phyloP scores from a whole-genome alignment of 1,139 yeast species.

The Yamadazyma aaseri region DNA sequence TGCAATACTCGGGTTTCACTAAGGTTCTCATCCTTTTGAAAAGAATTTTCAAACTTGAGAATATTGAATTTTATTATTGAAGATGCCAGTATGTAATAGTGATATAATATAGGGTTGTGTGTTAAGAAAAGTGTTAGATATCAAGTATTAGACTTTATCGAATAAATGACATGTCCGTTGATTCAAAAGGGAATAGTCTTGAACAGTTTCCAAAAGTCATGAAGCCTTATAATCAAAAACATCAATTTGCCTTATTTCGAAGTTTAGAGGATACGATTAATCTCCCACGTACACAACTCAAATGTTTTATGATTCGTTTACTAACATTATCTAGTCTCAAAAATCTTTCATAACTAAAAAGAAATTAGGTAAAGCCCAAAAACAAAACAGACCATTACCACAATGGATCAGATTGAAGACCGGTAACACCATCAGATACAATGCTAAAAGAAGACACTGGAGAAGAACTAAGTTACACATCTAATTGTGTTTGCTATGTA shows the following conservation, averaged over 20 bases:
- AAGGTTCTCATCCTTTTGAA: conserved; percentile 2
- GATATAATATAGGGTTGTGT: no score
- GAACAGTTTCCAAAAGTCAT: no score
- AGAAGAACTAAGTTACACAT: conserved; percentile 99
- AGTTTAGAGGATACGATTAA: no score
- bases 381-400: conserved; percentile 99
- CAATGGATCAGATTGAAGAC: conserved; percentile 99
- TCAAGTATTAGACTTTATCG: no score
- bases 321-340: conserved; percentile 60
- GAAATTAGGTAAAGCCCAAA: conserved; percentile 98
- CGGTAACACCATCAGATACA: conserved; percentile 96
- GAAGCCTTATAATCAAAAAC: no score
- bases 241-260: no score
- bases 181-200: no score
- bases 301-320: conserved; percentile 3
- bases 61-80: conserved; percentile 14
- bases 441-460: conserved; percentile 99
- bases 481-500: conserved; percentile 45
- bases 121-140: no score
- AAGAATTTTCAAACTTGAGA: conserved; percentile 9
- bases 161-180: no score
- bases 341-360: conserved; percentile 98
- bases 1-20: conserved; percentile 1
- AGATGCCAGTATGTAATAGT: conserved; percentile 41
- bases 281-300: no score